Evolutionary conservation across 192 early-diverging fungal species (phyloP), one percentile per base, ranked within the genome.

Genomic region (Entomortierella beljakovae): DNA sequence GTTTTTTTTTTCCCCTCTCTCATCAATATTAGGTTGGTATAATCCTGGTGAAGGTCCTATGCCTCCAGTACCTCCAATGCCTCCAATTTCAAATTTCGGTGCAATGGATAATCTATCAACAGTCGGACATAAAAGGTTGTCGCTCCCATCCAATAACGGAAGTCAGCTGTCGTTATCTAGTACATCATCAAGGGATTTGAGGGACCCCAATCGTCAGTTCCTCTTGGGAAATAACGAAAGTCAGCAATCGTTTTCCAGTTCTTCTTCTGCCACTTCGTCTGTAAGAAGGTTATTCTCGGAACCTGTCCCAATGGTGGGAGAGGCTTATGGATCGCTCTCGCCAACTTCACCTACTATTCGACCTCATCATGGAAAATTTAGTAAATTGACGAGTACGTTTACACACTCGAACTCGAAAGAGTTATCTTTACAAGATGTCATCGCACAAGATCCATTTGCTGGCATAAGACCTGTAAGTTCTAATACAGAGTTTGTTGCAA

Each of bases 371-470:
- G 33, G 43, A 46, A 46, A 46, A 15, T 16, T 46, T 15, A 64
- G 9, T 51, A 64, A 64, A 9, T 4, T 28, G 43, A 46, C 43
- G 43, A 11, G 15, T 11, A 46, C 15, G 20, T 10, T 38, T 38
- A 6, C 37, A 38, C 6, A 8, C 13, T 38, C 13, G 37, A 13
- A 13, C 37, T 6, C 37, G 13, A 29, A 33, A n/a, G 61, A 63
- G 13, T 46, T 40, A 29, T 63, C 40, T 2, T 34, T 71, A 2
- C 59, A 61, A 40, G 69, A 71, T 18, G 57, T 71, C 0, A 62
- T 71, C 22, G 33, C 69, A 2, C 59, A 71, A 22, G 69, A 71
- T 49, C 69, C 69, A 26, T 63, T 71, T 28, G 51, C 51, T 0
- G 61, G 69, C 28, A 54, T 63, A 61, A 56, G 53, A 13, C n/a